These are phyloP conservation scores for Trichoderma virens DNA, from an alignment of 495 filamentous ascomycete genomes.

Conservation along the genomic window DNA sequence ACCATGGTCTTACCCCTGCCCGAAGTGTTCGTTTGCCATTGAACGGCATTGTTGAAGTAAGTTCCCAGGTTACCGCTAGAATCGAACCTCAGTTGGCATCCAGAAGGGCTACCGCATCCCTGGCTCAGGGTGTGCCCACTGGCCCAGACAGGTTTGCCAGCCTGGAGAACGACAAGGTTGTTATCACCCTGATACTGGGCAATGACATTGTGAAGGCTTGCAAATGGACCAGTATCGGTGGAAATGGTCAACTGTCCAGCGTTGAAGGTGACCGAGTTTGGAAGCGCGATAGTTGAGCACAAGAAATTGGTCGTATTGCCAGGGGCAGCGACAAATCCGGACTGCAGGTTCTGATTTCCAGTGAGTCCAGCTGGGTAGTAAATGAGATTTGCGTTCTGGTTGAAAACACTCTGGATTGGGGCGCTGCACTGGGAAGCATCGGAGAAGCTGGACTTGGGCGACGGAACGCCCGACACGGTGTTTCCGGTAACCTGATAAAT, in stretches of 20 bases:
- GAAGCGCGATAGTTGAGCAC: conserved; percentile 5
- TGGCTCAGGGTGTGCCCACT: not conserved
- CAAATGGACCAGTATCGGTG: not conserved
- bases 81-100: not conserved
- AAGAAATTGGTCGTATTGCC: conserved; percentile 7
- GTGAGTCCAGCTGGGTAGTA: conserved; percentile 2
- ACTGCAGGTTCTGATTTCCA: not conserved
- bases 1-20: not conserved
- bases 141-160: not conserved
- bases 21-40: not conserved
- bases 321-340: not conserved
- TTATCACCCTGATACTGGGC: conserved; percentile 9
- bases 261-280: not conserved
- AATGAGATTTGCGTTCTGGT: conserved; percentile 5
- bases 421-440: not conserved
- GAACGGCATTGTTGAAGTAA: not conserved
- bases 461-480: not conserved
- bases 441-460: not conserved
- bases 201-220: not conserved
- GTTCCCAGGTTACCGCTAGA: not conserved
- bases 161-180: conserved; percentile 1
- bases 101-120: not conserved
- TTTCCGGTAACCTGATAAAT: not conserved
- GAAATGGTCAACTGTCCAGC: not conserved
- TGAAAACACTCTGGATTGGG: not conserved